A percentile compares a stretch with the other conserved stretches of the same genome.
Evolutionary conservation across 768 basidiomycete species (phyloP).

Genomic region (Kwoniella sp.): DNA sequence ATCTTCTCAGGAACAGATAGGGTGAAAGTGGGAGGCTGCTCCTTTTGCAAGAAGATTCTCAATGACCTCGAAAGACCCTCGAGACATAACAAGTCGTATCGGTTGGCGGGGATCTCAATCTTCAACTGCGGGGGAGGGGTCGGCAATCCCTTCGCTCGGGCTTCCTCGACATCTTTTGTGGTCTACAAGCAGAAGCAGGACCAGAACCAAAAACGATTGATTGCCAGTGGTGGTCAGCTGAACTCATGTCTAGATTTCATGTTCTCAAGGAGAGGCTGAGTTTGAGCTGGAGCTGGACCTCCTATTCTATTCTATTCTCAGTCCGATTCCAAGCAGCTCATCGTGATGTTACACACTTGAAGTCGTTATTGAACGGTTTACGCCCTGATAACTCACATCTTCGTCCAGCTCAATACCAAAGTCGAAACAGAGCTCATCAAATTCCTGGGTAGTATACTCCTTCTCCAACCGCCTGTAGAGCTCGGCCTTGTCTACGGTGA

Average conservation of each 20-base stretch:
- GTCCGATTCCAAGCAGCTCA: too few relatives aligned
- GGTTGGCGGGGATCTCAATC: slow-evolving; percentile 98
- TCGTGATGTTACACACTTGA: too few relatives aligned
- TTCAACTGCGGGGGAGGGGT: slow-evolving; percentile 89
- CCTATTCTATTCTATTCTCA: too few relatives aligned
- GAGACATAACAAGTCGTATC: slow-evolving; percentile 96
- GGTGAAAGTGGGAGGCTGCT: slow-evolving; percentile 70
- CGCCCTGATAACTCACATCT: slow-evolving; percentile 85
- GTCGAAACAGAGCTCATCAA: slow-evolving; percentile 93
- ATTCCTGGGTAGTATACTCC: slow-evolving; percentile 85
- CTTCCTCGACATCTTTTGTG: slow-evolving; percentile 79
- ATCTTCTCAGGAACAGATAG: slow-evolving; percentile 69
- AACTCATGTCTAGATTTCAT: too few relatives aligned
- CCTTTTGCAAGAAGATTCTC: slow-evolving; percentile 74
- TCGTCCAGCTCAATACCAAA: slow-evolving; percentile 97
- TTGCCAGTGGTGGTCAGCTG: slow-evolving; percentile 6
- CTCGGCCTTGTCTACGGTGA: slow-evolving; percentile 92
- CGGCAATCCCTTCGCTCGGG: slow-evolving; percentile 78
- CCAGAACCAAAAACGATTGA: too few relatives aligned
- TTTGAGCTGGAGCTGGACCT: too few relatives aligned
- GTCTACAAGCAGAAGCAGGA: too few relatives aligned
- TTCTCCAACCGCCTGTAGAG: slow-evolving; percentile 83
- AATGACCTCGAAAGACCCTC: slow-evolving; percentile 91
- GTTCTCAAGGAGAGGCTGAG: too few relatives aligned
- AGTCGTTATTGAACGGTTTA: too few relatives aligned